Evolutionary conservation across 2,329 filamentous ascomycete genomes (phyloP).

Genomic region (Diaporthe sp.): DNA sequence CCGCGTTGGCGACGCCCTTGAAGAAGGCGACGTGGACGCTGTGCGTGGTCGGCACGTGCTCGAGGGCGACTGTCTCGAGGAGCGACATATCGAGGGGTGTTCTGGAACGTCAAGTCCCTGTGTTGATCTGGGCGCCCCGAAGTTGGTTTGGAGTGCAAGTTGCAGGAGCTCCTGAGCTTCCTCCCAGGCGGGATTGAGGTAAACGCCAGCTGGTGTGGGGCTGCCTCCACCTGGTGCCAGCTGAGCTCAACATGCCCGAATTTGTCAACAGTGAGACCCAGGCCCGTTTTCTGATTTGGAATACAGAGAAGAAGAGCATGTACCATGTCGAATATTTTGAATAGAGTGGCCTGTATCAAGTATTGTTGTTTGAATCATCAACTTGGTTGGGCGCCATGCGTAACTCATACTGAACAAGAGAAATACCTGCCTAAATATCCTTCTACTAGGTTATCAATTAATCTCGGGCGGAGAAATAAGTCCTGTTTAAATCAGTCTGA

Average conservation of each 20-base stretch:
- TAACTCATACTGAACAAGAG: too few relatives aligned
- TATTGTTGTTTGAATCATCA: too few relatives aligned
- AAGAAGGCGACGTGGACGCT: constrained; percentile 83
- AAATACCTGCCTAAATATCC: too few relatives aligned
- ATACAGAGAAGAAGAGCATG: too few relatives aligned
- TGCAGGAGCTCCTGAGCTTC: neutral
- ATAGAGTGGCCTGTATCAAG: too few relatives aligned
- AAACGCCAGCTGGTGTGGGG: constrained; percentile 21
- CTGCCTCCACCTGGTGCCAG: neutral
- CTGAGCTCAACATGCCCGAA: neutral
- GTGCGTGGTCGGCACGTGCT: constrained; percentile 79
- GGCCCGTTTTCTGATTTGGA: neutral
- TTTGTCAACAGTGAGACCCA: neutral
- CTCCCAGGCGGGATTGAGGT: too few relatives aligned
- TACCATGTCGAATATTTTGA: too few relatives aligned
- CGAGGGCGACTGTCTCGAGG: constrained; percentile 78
- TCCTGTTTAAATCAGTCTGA: too few relatives aligned
- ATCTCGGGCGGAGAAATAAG: too few relatives aligned
- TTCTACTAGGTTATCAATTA: too few relatives aligned
- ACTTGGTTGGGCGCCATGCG: too few relatives aligned
- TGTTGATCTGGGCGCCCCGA: neutral
- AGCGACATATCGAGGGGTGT: constrained; percentile 56
- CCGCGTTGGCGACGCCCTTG: constrained; percentile 80
- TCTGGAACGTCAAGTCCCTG: neutral
- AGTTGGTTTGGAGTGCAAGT: neutral